These are phyloP conservation scores for Aotearoamyces nothofagi DNA, from an alignment of 2,329 filamentous ascomycete species.

Conservation along the genomic window DNA sequence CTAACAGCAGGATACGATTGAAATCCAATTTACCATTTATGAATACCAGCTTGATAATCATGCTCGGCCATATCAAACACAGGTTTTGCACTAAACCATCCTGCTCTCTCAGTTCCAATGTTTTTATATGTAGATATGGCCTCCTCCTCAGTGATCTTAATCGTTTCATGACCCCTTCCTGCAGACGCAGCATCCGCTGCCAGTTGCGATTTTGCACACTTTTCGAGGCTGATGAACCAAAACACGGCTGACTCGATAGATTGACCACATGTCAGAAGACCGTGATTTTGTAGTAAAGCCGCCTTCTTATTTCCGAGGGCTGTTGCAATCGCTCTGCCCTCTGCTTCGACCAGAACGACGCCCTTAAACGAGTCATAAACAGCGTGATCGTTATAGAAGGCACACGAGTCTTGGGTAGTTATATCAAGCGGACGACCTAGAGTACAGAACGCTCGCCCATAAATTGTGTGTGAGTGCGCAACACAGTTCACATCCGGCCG, in stretches of 20 bases:
- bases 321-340: slow-evolving; percentile 31
- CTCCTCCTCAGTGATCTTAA: slow-evolving; percentile 54
- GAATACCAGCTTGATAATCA: too few species aligned
- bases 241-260: slow-evolving; percentile 35
- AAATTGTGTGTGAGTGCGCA: slow-evolving; percentile 40
- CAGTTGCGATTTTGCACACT: slow-evolving; percentile 31
- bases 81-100: slow-evolving; percentile 59
- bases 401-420: slow-evolving; percentile 40
- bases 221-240: slow-evolving; percentile 37
- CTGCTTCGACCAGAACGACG: slow-evolving; percentile 34
- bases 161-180: slow-evolving; percentile 45
- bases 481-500: slow-evolving; percentile 42
- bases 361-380: slow-evolving; percentile 31
- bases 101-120: slow-evolving; percentile 42
- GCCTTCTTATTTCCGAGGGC: slow-evolving; percentile 33
- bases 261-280: slow-evolving; percentile 32
- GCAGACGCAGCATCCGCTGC: slow-evolving; percentile 42
- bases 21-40: too few species aligned
- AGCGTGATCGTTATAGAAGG: slow-evolving; percentile 29
- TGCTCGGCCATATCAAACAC: slow-evolving; percentile 58
- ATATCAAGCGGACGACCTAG: slow-evolving; percentile 43
- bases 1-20: too few species aligned
- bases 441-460: slow-evolving; percentile 45
- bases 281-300: slow-evolving; percentile 37
- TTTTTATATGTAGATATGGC: slow-evolving; percentile 52